These are phyloP conservation scores for Lophiostoma macrostomum DNA, from an alignment of 495 filamentous ascomycete genomes.

Conservation along the genomic window DNA sequence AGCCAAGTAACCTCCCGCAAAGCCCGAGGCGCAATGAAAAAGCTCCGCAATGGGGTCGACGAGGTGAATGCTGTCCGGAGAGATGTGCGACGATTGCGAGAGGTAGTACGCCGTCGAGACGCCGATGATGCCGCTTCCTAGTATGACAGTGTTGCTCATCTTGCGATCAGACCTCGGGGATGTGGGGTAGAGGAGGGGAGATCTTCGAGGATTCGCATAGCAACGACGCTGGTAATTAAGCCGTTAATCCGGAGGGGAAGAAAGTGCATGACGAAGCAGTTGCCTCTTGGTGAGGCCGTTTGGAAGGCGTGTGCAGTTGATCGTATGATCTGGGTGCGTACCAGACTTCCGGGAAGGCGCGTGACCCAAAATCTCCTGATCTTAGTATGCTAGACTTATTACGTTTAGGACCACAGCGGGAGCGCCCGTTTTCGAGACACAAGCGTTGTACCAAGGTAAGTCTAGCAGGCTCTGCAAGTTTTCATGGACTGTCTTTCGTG, in stretches of 20 bases:
- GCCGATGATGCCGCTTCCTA: constrained; percentile 78
- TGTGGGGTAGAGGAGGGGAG: constrained; percentile 17
- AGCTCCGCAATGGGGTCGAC: constrained; percentile 62
- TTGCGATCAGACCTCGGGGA: constrained; percentile 8
- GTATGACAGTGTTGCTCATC: constrained; percentile 57
- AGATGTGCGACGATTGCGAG: constrained; percentile 49
- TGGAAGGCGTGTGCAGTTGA: not conserved
- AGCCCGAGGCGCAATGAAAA: constrained; percentile 70
- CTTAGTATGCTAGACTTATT: no score
- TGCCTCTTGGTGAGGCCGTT: not conserved
- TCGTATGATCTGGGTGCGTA: constrained; percentile 18
- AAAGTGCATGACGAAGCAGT: no score
- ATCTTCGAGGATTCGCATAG: no score
- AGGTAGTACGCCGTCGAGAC: constrained; percentile 76
- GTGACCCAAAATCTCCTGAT: no score
- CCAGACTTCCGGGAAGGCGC: no score
- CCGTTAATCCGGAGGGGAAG: no score
- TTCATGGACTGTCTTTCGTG: no score
- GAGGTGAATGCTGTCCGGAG: constrained; percentile 60
- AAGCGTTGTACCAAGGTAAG: no score
- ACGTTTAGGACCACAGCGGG: no score
- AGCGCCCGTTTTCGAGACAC: no score
- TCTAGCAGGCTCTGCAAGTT: no score
- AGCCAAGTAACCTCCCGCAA: constrained; percentile 71
- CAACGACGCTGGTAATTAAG: no score